Base-by-base conservation (phyloP, 257 asterid species). In the Handroanthus guayacan region DNA sequence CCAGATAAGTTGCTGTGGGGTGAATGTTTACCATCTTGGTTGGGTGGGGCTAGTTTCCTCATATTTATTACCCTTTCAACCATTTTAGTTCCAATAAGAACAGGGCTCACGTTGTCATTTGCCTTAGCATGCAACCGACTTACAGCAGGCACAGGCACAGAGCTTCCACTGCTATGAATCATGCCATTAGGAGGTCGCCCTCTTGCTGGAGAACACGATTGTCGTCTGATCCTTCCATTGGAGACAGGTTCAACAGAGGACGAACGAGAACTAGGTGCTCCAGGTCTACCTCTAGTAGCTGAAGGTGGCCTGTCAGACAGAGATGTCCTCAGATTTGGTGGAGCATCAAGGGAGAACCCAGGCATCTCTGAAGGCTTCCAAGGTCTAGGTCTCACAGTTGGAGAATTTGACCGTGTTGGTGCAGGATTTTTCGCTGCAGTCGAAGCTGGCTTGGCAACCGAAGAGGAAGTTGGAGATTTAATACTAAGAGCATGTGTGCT, bases 331-430 rank as follows among this genome's bases (percentile, higher is more conserved):
- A 95, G 81, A 82, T 95, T 95, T 11, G 99, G 97, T 52, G 98
- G 99, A 20, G 87, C 94, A 72, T 93, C 97, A 66, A 89, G 96
- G 83, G 99, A 95, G 84, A 91, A 93, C 37, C 98, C 98, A 16
- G 98, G 97, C 85, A 95, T 95, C 69, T 95, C 99, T 9, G 97
- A 93, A 31, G 99, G 97, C 82, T 93, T 93, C 97, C 97, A 93
- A 44, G 93, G 90, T 82, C 86, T 86, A 52, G 98, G 96, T 76
- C 96, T 89, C 81, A 88, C 88, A 18, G 88, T 72, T 2, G 99
- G 99, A 70, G 99, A 95, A 83, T 77, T 91, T 5, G 98, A 74
- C 71, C 98, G 86, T 1, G 88, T 67, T 5, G 87, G 89, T 67
- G 62, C 83, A 0, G 93, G 84, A 69, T 92, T 87, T 76, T 85